Evolutionary conservation across 495 filamentous ascomycete species (phyloP).

Genomic region (Penicillium pulvis): DNA sequence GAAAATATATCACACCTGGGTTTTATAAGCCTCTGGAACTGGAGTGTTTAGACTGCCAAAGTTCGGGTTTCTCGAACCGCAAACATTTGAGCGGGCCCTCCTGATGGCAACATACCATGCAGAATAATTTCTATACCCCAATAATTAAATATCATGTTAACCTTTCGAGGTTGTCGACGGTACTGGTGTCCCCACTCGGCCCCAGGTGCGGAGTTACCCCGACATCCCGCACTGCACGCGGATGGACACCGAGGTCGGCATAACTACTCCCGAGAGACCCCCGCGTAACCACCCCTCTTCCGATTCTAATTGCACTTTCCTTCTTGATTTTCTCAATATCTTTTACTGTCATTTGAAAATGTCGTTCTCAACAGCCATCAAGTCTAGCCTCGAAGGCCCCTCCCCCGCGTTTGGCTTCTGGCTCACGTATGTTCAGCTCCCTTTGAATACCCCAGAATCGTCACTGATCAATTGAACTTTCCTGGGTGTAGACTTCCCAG

Average conservation of each 20-base stretch:
- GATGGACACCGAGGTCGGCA: not conserved
- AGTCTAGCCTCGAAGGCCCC: constrained; percentile 19
- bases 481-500: constrained; percentile 31
- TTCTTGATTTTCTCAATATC: not conserved
- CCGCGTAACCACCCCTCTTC: constrained; percentile 3
- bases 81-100: no score
- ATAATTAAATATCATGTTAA: no score
- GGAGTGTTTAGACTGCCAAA: no score
- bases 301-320: not conserved
- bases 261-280: constrained; percentile 1
- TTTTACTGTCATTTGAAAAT: constrained; percentile 14
- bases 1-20: no score
- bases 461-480: constrained; percentile 2
- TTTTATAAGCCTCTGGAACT: no score
- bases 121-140: no score
- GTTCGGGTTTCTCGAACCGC: no score
- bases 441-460: not conserved
- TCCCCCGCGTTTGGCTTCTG: constrained; percentile 37
- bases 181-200: no score
- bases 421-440: constrained; percentile 35
- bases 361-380: constrained; percentile 30
- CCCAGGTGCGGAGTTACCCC: constrained; percentile 1
- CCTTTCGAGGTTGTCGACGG: no score
- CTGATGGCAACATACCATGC: no score
- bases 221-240: not conserved